A percentile compares a stretch with the other conserved stretches of the same genome.
phyloP scores from a whole-genome alignment of 805 yeast species.

The Naumovozyma dairenensis region DNA sequence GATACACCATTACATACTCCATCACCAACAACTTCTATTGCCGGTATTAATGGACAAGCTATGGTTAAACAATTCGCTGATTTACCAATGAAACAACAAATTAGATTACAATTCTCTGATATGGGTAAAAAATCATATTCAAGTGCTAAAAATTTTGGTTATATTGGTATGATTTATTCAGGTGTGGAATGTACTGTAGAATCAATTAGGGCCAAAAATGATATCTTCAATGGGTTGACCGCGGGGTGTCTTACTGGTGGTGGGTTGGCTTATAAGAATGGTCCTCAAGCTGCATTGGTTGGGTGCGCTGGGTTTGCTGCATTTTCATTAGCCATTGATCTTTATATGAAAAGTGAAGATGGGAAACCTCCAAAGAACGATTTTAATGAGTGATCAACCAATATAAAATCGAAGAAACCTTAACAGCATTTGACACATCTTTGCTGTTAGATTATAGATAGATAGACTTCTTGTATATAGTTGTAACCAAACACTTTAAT shows the following conservation, averaged over 20 bases:
- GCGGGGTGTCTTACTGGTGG: constrained; percentile 98
- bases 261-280: constrained; percentile 80
- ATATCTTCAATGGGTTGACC: constrained; percentile 75
- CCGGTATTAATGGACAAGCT: constrained; percentile 4
- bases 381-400: constrained; percentile 46
- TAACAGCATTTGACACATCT: too few species aligned
- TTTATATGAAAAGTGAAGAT: constrained; percentile 73
- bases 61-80: constrained; percentile 53
- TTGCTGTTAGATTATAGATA: not conserved
- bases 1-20: constrained; percentile 31
- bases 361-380: constrained; percentile 78
- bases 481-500: not conserved
- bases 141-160: constrained; percentile 88
- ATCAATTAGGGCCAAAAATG: constrained; percentile 76
- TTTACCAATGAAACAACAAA: constrained; percentile 82
- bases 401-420: too few species aligned
- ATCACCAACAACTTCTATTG: constrained; percentile 8
- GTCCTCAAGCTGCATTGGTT: constrained; percentile 79
- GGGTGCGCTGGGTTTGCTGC: constrained; percentile 98
- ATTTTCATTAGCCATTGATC: constrained; percentile 75
- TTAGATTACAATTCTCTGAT: constrained; percentile 79
- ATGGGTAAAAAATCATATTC: constrained; percentile 79
- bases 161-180: constrained; percentile 77
- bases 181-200: constrained; percentile 88
- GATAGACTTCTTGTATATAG: not conserved